phyloP scores from a whole-genome alignment of 1,139 yeast genomes.

The Suhomyces taliae region DNA sequence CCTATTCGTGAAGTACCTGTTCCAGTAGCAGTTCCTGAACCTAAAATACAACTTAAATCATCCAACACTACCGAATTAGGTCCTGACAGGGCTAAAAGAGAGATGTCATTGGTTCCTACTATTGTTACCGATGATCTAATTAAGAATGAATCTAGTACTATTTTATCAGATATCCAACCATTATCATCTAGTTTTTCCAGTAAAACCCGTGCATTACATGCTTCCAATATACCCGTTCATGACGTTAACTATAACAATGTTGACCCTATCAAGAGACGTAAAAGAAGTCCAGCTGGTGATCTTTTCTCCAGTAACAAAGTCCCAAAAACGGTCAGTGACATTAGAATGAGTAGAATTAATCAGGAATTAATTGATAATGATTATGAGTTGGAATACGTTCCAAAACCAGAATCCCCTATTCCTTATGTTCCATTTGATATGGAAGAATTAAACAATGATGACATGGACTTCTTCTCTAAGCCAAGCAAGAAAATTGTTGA shows the following conservation, averaged over 20 bases:
- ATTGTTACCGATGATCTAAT: conserved; percentile 1
- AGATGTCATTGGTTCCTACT: neutral
- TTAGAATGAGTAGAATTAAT: neutral
- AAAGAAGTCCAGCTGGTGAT: conserved; percentile 7
- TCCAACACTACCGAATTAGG: conserved; percentile 1
- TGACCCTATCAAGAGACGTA: conserved; percentile 34
- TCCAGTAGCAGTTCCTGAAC: neutral
- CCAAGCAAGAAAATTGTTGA: neutral
- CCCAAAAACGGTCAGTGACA: neutral
- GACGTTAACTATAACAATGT: conserved; percentile 24
- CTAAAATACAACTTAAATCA: neutral
- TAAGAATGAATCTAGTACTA: neutral
- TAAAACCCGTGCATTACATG: conserved; percentile 25
- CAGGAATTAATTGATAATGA: conserved; percentile 17
- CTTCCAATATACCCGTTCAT: conserved; percentile 18
- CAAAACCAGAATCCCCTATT: conserved; percentile 24
- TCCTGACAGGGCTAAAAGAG: neutral
- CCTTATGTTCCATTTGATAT: conserved; percentile 35
- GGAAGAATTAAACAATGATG: conserved; percentile 23
- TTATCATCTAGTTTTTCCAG: conserved; percentile 6
- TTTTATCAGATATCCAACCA: conserved; percentile 1
- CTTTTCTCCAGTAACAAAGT: conserved; percentile 10
- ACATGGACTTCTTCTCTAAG: conserved; percentile 26
- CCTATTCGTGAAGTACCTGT: neutral
- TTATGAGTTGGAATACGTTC: conserved; percentile 19